Evolutionary conservation across 306 rosid species (phyloP).

Genomic region (Aeschynomene evenia): DNA sequence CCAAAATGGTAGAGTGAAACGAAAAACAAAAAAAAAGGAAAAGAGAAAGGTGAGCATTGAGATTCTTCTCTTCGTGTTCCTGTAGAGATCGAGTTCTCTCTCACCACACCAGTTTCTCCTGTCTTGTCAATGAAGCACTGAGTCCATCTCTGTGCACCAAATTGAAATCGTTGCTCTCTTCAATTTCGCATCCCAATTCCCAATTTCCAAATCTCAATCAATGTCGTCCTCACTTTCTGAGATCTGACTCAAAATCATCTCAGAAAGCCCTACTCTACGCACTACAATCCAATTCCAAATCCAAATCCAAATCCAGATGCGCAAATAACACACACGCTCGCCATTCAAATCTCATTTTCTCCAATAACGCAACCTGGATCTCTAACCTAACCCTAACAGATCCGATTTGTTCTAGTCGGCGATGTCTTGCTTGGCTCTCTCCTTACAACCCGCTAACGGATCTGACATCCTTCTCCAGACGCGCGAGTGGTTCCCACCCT

Average conservation of each 20-base stretch:
- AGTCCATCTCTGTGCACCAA: not conserved
- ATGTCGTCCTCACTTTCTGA: not conserved
- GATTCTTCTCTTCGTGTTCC: too few relatives aligned
- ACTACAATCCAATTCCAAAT: not conserved
- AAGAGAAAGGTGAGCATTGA: not conserved
- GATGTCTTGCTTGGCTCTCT: constrained; percentile 87
- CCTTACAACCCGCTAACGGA: constrained; percentile 81
- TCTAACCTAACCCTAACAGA: not conserved
- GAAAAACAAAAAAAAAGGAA: not conserved
- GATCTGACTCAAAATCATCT: constrained; percentile 1
- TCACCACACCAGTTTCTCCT: too few relatives aligned
- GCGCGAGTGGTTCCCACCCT: constrained; percentile 94
- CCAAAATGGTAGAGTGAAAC: not conserved
- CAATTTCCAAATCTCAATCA: not conserved
- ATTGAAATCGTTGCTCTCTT: not conserved
- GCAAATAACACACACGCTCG: not conserved
- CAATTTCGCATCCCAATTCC: not conserved
- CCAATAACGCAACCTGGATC: not conserved
- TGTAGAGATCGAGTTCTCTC: too few relatives aligned
- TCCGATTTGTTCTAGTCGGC: constrained; percentile 2
- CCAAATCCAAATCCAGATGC: not conserved
- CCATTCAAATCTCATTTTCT: not conserved
- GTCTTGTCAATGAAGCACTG: not conserved
- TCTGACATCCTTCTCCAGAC: constrained; percentile 90
- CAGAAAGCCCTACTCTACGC: not conserved